Conservation (phyloP, 306 rosid genomes). For the Acmispon strigosus region DNA sequence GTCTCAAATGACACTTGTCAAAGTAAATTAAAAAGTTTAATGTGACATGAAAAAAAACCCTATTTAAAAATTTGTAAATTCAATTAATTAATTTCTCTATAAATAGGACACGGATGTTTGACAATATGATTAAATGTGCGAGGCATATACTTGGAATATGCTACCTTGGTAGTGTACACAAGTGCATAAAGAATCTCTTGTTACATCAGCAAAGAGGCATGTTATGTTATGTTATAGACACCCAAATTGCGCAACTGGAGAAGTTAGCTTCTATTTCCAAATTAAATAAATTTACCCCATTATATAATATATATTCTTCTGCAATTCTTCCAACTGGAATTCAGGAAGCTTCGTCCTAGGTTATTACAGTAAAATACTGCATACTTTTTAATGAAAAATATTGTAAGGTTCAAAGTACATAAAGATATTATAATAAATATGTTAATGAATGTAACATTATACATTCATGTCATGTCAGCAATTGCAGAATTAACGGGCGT, state of each 20-base stretch:
- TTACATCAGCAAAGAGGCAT: neutral
- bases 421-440: no score
- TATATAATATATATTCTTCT: neutral
- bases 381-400: no score
- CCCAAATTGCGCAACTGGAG: neutral
- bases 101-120: neutral
- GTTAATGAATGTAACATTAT: no score
- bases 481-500: no score
- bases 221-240: neutral
- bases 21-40: neutral
- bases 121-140: neutral
- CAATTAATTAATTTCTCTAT: no score
- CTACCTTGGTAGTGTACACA: neutral
- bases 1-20: neutral
- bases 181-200: no score
- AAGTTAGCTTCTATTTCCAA: neutral
- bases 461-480: no score
- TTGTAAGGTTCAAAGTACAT: no score
- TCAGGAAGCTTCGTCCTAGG: no score
- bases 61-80: no score
- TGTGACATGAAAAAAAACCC: no score
- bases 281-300: neutral
- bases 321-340: neutral
- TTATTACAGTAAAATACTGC: no score
- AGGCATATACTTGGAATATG: slow-evolving; percentile 16